Percentiles rank a stretch among this genome's conserved stretches.
Conservation (phyloP, 768 basidiomycete genomes). For the Tulasnella sp. region DNA sequence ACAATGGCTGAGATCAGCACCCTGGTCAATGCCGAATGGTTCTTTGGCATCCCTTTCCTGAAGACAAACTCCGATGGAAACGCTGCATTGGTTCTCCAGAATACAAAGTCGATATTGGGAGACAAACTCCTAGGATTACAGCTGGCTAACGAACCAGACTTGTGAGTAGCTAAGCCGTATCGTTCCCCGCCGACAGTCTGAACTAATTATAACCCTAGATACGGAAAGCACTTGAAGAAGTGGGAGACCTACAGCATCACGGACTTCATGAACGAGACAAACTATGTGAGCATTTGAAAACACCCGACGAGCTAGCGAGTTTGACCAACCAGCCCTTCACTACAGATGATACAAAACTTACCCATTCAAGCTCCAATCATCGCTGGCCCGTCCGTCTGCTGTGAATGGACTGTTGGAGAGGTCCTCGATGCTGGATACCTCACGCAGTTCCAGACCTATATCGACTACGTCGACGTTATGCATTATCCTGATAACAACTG, state of each 20-base stretch:
- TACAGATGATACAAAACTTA: slow-evolving; percentile 13
- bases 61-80: slow-evolving; percentile 10
- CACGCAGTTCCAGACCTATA: not conserved
- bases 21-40: slow-evolving; percentile 56
- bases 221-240: not conserved
- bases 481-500: slow-evolving; percentile 18
- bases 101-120: slow-evolving; percentile 55
- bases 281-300: not conserved
- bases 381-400: slow-evolving; percentile 55
- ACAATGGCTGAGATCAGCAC: slow-evolving; percentile 53
- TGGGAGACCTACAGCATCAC: not conserved
- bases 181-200: not conserved
- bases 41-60: slow-evolving; percentile 33
- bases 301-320: not conserved
- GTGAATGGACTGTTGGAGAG: slow-evolving; percentile 41
- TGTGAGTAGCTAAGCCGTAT: not conserved
- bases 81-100: slow-evolving; percentile 13
- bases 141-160: slow-evolving; percentile 32
- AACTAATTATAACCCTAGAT: not conserved
- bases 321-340: not conserved
- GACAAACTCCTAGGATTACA: slow-evolving; percentile 58
- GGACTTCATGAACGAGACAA: not conserved
- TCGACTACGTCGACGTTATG: slow-evolving; percentile 10
- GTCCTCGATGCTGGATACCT: slow-evolving; percentile 10
- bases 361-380: slow-evolving; percentile 33